phyloP scores from a whole-genome alignment of 345 rosid genomes.

The Euphorbia lathyris region DNA sequence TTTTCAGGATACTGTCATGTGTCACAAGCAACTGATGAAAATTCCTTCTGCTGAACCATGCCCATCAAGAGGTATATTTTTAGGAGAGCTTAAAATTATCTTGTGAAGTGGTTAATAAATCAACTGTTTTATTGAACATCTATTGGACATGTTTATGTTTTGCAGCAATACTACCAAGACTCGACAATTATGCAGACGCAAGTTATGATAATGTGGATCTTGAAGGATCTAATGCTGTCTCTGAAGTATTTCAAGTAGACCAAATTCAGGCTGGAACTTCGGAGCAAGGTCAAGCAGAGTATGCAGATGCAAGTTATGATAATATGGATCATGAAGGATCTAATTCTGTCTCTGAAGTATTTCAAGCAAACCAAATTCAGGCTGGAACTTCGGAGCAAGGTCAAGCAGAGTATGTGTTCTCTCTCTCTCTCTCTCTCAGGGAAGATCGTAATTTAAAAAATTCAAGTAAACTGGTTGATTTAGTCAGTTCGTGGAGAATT shows the following conservation, averaged over 20 bases:
- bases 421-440: constrained; percentile 29
- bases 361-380: constrained; percentile 31
- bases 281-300: constrained; percentile 33
- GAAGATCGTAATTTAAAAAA: background rate
- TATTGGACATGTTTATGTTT: constrained; percentile 11
- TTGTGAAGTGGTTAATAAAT: background rate
- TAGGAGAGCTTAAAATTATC: background rate
- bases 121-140: background rate
- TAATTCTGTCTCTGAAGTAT: constrained; percentile 35
- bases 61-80: constrained; percentile 31
- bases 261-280: constrained; percentile 22
- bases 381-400: constrained; percentile 29
- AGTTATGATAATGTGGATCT: constrained; percentile 5
- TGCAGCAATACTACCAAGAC: constrained; percentile 35
- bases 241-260: constrained; percentile 38
- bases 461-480: background rate
- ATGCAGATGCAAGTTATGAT: background rate
- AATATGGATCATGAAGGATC: constrained; percentile 30
- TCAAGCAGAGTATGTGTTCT: constrained; percentile 37
- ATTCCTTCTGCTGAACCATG: too few relatives aligned
- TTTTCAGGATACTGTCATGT: too few relatives aligned
- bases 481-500: too few relatives aligned
- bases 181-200: background rate
- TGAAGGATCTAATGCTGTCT: constrained; percentile 35
- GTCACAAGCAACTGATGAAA: too few relatives aligned